A percentile compares a stretch with the other conserved stretches of the same genome.
phyloP scores from a whole-genome alignment of 768 basidiomycete genomes.

The Cystofilobasidium capitatum region DNA sequence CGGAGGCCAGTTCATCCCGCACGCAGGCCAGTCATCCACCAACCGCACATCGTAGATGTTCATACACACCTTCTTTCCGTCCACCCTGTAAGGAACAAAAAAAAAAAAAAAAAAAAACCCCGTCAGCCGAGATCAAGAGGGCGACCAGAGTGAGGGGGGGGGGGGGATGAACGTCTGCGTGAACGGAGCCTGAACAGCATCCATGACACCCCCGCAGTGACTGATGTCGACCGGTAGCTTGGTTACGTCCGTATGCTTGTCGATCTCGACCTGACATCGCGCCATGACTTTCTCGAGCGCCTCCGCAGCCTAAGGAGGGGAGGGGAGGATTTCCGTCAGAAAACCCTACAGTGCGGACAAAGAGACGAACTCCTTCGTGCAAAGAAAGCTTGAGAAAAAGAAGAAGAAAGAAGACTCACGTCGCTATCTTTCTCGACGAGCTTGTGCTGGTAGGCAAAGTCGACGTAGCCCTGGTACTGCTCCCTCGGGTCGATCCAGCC shows the following conservation, averaged over 20 bases:
- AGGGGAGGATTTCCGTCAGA: background rate
- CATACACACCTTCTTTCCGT: conserved; percentile 65
- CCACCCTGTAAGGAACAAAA: conserved; percentile 45
- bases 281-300: conserved; percentile 52
- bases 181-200: conserved; percentile 39
- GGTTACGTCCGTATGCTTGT: conserved; percentile 33
- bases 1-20: conserved; percentile 97
- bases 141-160: background rate
- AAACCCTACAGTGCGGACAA: background rate
- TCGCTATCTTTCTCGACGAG: conserved; percentile 62
- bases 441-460: conserved; percentile 70
- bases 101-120: background rate
- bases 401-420: conserved; percentile 42
- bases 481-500: conserved; percentile 88
- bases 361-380: background rate
- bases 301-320: conserved; percentile 50
- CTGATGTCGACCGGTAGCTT: conserved; percentile 45
- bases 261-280: conserved; percentile 48
- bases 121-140: background rate
- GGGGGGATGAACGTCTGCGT: conserved; percentile 38
- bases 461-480: conserved; percentile 84
- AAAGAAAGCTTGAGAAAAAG: background rate
- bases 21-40: conserved; percentile 73
- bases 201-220: conserved; percentile 55
- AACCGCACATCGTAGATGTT: conserved; percentile 92